Percentiles rank a stretch among this genome's conserved stretches.
phyloP scores from a whole-genome alignment of 164 flowering plant genomes.

The Platanus orientalis region DNA sequence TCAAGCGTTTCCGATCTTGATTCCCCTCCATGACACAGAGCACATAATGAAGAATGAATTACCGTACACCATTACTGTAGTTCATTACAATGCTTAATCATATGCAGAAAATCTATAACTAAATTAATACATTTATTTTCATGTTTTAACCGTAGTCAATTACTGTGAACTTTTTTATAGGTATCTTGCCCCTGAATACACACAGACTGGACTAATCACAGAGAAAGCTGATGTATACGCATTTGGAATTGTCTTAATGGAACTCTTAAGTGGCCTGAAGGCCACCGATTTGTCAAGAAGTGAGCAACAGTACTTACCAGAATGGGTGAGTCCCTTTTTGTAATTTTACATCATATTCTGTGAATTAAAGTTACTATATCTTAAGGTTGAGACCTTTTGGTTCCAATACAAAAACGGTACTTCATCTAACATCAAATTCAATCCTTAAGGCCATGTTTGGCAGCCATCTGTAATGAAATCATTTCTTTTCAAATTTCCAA shows the following conservation, averaged over 20 bases:
- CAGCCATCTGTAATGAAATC: no score
- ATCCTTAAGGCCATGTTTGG: no score
- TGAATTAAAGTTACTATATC: no score
- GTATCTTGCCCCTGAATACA: constrained; percentile 43
- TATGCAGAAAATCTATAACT: background rate
- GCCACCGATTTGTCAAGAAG: constrained; percentile 27
- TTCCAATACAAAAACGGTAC: no score
- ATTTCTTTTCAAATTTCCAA: no score
- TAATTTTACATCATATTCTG: no score
- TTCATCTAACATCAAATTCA: no score
- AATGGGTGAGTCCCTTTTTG: constrained; percentile 22
- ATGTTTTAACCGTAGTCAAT: background rate
- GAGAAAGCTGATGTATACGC: constrained; percentile 43
- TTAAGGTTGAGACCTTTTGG: no score
- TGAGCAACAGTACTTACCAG: constrained; percentile 25
- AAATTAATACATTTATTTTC: background rate
- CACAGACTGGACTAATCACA: constrained; percentile 33
- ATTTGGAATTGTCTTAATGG: constrained; percentile 38
- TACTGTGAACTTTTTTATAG: constrained; percentile 10
- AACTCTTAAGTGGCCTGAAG: constrained; percentile 33
- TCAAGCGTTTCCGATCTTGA: background rate
- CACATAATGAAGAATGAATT: background rate
- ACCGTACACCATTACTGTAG: background rate
- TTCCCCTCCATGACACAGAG: background rate
- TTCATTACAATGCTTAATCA: background rate